Percentiles rank a stretch among this genome's conserved stretches.
Evolutionary conservation across 140 eudicot species (phyloP).

Genomic region (Stevia rebaudiana): DNA sequence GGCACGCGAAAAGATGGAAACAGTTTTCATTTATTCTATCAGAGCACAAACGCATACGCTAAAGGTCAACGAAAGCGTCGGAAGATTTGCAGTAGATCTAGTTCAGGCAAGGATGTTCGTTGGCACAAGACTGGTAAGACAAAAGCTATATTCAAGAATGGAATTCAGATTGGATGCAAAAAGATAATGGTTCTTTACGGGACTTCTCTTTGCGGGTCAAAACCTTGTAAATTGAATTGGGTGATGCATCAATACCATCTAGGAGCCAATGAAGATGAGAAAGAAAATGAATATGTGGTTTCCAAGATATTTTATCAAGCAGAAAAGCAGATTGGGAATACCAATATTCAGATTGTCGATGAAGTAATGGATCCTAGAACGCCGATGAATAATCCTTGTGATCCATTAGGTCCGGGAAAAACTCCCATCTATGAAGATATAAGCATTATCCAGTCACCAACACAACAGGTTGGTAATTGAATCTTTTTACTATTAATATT

Average conservation of each 20-base stretch:
- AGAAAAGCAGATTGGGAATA: conserved; percentile 35
- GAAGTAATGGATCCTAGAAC: conserved; percentile 36
- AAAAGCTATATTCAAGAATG: conserved; percentile 46
- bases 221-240: conserved; percentile 63
- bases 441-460: too few species aligned
- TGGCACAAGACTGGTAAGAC: conserved; percentile 96
- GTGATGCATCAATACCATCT: conserved; percentile 86
- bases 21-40: conserved; percentile 61
- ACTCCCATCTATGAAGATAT: too few species aligned
- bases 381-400: too few species aligned
- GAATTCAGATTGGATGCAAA: conserved; percentile 63
- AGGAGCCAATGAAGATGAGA: conserved; percentile 70
- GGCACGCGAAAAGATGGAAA: conserved; percentile 87
- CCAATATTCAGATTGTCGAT: conserved; percentile 14
- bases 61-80: conserved; percentile 79
- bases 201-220: conserved; percentile 36
- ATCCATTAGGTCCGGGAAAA: too few species aligned
- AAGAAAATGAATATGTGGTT: conserved; percentile 69
- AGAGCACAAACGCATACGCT: conserved; percentile 55
- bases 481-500: too few species aligned
- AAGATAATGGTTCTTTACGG: conserved; percentile 73
- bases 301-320: conserved; percentile 68
- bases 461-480: too few species aligned
- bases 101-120: conserved; percentile 42
- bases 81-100: conserved; percentile 43